Conservation (phyloP, 2,329 filamentous ascomycete genomes). For the Colletotrichum tropicale region DNA sequence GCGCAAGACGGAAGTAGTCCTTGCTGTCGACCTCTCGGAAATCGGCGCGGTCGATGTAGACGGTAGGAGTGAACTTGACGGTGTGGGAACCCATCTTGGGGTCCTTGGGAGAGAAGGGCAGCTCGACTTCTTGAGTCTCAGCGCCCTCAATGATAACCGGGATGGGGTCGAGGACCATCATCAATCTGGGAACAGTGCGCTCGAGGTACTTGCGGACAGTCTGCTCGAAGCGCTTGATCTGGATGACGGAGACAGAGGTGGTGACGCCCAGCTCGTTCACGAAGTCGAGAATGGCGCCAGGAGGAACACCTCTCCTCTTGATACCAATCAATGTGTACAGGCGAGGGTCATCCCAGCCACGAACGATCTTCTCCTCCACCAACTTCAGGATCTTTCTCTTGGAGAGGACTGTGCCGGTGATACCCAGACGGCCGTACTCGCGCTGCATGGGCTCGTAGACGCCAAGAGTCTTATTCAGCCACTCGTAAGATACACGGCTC, state of each 20-base stretch:
- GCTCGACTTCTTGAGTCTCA: constrained; percentile 64
- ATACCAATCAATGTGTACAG: constrained; percentile 88
- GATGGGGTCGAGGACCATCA: constrained; percentile 87
- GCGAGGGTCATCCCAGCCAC: constrained; percentile 90
- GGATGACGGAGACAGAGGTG: constrained; percentile 78
- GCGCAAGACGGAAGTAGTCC: constrained; percentile 82
- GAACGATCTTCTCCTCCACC: constrained; percentile 78
- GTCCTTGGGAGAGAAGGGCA: constrained; percentile 86
- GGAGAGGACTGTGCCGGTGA: constrained; percentile 74
- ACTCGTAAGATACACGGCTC: constrained; percentile 88
- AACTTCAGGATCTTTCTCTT: constrained; percentile 85
- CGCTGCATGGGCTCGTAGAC: constrained; percentile 91
- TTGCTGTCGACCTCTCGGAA: constrained; percentile 77
- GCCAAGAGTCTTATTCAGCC: constrained; percentile 79
- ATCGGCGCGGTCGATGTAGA: constrained; percentile 86
- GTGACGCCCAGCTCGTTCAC: constrained; percentile 92
- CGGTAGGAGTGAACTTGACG: constrained; percentile 71
- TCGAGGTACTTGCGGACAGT: constrained; percentile 87
- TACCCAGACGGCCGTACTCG: constrained; percentile 71
- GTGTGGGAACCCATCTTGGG: constrained; percentile 67
- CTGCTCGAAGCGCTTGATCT: constrained; percentile 83
- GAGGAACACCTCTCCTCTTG: constrained; percentile 83
- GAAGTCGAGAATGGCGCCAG: constrained; percentile 87
- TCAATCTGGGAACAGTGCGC: constrained; percentile 83
- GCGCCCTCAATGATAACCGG: constrained; percentile 82